A percentile compares a stretch with the other conserved stretches of the same genome.
These are phyloP conservation scores for Aspergillus sp. DNA, from an alignment of 2,329 filamentous ascomycete genomes.

Conservation along the genomic window DNA sequence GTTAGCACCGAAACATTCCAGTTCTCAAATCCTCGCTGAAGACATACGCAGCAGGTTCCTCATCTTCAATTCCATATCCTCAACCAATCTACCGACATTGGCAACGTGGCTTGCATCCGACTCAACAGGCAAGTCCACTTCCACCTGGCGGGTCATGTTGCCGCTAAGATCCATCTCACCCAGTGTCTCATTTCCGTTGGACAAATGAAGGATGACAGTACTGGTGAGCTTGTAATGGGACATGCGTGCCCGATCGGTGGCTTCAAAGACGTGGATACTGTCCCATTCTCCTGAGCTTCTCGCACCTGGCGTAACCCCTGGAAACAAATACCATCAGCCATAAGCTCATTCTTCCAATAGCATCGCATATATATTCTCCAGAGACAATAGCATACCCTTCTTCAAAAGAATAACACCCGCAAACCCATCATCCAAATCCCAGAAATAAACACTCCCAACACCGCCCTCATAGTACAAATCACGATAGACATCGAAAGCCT, in stretches of 20 bases:
- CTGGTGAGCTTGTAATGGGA: constrained; percentile 97
- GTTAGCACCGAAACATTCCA: constrained; percentile 4
- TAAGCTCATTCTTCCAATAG: neutral
- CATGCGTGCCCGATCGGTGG: constrained; percentile 80
- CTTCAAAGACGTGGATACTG: constrained; percentile 97
- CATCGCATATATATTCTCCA: neutral
- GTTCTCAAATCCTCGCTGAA: neutral
- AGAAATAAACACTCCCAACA: constrained; percentile 93
- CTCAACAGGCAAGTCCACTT: constrained; percentile 83
- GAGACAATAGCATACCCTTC: constrained; percentile 58
- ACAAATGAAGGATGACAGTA: constrained; percentile 87
- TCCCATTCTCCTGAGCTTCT: constrained; percentile 83
- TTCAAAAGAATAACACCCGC: constrained; percentile 93
- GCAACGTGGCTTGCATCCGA: constrained; percentile 89
- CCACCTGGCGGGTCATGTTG: constrained; percentile 96
- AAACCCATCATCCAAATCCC: constrained; percentile 97
- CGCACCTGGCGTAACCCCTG: constrained; percentile 60
- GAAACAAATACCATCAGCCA: constrained; percentile 6
- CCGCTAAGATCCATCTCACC: constrained; percentile 88
- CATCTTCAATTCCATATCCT: constrained; percentile 99
- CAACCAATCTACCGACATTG: constrained; percentile 88
- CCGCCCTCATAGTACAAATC: constrained; percentile 92
- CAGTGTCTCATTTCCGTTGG: constrained; percentile 59
- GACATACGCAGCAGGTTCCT: constrained; percentile 72
- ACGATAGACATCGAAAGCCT: constrained; percentile 93